phyloP scores from a whole-genome alignment of 805 yeast genomes.

The Saccharomycopsis sp. region DNA sequence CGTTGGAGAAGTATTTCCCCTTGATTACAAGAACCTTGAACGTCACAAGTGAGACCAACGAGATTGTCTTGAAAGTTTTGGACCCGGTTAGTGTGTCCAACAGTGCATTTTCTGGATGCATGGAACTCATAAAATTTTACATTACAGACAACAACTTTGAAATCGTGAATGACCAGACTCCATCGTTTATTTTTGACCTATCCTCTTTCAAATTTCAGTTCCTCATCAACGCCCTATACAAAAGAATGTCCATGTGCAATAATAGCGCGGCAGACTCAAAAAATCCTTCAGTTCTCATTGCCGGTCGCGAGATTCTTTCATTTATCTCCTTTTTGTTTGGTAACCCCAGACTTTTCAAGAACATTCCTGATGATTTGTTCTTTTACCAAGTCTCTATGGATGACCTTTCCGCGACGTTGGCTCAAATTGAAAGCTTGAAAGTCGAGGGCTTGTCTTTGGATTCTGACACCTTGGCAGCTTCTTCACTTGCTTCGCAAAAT shows the following conservation, averaged over 20 bases:
- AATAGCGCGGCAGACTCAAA: conserved; percentile 2
- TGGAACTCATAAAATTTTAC: conserved; percentile 4
- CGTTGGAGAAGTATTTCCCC: conserved; percentile 11
- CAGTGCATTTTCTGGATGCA: conserved; percentile 9
- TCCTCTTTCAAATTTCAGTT: conserved; percentile 17
- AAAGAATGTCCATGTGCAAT: background rate
- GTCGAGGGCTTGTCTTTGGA: background rate
- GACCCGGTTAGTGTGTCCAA: background rate
- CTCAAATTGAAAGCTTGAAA: background rate
- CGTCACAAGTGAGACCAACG: background rate
- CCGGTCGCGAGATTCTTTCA: conserved; percentile 3
- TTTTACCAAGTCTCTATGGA: too few species aligned
- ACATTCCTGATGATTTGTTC: conserved; percentile 15
- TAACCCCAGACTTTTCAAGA: conserved; percentile 6
- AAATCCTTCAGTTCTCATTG: background rate
- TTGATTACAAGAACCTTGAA: conserved; percentile 2
- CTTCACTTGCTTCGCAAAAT: background rate
- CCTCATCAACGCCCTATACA: conserved; percentile 13
- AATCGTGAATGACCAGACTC: conserved; percentile 1
- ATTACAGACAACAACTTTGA: conserved; percentile 10
- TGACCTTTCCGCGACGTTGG: too few species aligned
- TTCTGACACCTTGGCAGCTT: background rate
- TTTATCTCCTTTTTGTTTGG: conserved; percentile 11
- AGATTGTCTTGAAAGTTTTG: background rate
- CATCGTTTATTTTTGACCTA: conserved; percentile 15